phyloP scores from a whole-genome alignment of 345 rosid genomes.

The Populus tremula region DNA sequence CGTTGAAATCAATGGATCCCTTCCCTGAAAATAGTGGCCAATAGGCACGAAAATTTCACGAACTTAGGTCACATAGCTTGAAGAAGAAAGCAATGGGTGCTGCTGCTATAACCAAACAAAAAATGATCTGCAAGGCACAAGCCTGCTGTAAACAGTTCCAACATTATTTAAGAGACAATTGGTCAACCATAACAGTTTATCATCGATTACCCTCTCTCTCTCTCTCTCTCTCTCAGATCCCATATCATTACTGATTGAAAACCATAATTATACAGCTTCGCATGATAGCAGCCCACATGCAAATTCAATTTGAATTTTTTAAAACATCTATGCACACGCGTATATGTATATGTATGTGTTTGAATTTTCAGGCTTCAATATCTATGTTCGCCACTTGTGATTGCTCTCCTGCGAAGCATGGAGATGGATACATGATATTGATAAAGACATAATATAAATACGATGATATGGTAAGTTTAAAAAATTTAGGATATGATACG shows the following conservation, averaged over 20 bases:
- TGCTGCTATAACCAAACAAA: not conserved
- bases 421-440: no score
- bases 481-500: no score
- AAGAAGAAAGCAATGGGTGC: not conserved
- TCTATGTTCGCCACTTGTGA: no score
- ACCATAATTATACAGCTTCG: not conserved
- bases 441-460: no score
- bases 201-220: not conserved
- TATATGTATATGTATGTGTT: no score
- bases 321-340: no score
- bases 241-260: not conserved
- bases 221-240: not conserved
- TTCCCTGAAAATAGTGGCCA: not conserved
- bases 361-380: no score
- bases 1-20: not conserved
- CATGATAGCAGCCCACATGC: not conserved
- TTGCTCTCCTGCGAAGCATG: no score
- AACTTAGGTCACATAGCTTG: not conserved
- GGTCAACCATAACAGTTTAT: conserved; percentile 18
- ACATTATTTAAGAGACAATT: conserved; percentile 21
- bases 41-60: not conserved
- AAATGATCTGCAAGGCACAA: not conserved
- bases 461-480: no score
- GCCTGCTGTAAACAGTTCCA: conserved; percentile 5
- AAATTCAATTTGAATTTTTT: not conserved